Conservation (phyloP, 495 filamentous ascomycete genomes). For the Penicillium manginii region DNA sequence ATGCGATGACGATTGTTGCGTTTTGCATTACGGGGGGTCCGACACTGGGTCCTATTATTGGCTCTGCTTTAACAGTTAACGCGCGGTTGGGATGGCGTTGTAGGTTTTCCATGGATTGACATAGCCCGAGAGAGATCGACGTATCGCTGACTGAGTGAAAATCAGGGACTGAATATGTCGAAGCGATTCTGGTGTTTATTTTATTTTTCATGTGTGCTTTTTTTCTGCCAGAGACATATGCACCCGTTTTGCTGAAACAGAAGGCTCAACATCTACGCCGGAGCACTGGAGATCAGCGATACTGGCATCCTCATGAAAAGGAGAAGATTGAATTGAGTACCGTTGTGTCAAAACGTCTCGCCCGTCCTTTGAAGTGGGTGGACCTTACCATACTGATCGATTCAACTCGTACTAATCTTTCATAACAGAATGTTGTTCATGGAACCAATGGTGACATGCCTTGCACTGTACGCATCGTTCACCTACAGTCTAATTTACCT, state of each 20-base stretch:
- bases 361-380: not conserved
- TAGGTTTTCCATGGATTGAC: not conserved
- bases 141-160: not conserved
- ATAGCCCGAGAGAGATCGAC: not conserved
- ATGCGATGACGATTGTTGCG: slow-evolving; percentile 48
- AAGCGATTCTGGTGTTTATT: slow-evolving; percentile 35
- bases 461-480: slow-evolving; percentile 44
- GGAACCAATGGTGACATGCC: slow-evolving; percentile 44
- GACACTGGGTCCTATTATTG: slow-evolving; percentile 48
- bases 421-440: slow-evolving; percentile 36
- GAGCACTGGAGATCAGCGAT: slow-evolving; percentile 35
- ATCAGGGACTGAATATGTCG: slow-evolving; percentile 39
- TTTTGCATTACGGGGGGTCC: slow-evolving; percentile 48
- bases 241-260: slow-evolving; percentile 30
- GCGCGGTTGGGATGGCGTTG: slow-evolving; percentile 46
- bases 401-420: no score
- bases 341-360: slow-evolving; percentile 20
- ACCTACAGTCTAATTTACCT: not conserved
- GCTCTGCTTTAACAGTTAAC: slow-evolving; percentile 47
- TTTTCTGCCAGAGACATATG: slow-evolving; percentile 40
- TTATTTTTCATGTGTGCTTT: slow-evolving; percentile 30
- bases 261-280: slow-evolving; percentile 39
- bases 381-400: not conserved
- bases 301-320: slow-evolving; percentile 47
- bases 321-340: slow-evolving; percentile 38